Percentiles rank a stretch among this genome's conserved stretches.
phyloP scores from a whole-genome alignment of 306 rosid genomes.

The Inga laurina region DNA sequence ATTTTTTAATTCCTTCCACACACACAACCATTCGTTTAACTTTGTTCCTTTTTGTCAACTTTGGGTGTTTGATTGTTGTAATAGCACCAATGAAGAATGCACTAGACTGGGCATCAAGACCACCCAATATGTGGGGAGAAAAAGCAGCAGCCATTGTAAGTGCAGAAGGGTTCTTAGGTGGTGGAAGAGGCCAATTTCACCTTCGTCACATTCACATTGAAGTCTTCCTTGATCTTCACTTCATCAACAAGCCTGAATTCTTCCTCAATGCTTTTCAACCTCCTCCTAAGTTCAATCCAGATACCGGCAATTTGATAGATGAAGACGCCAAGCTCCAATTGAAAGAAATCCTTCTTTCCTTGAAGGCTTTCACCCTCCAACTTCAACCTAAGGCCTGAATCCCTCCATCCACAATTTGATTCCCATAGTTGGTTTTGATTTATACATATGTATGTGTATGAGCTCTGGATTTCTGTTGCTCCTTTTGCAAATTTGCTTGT shows the following conservation, averaged over 20 bases:
- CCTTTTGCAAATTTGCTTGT: background rate
- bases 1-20: background rate
- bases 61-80: background rate
- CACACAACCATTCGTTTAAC: background rate
- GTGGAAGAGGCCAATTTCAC: slow-evolving; percentile 58
- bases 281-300: slow-evolving; percentile 48
- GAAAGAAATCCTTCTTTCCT: slow-evolving; percentile 45
- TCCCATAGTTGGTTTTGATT: no score
- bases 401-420: background rate
- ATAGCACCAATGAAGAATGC: slow-evolving; percentile 69
- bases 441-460: background rate
- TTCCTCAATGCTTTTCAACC: slow-evolving; percentile 49
- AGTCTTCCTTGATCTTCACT: slow-evolving; percentile 61
- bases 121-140: slow-evolving; percentile 66
- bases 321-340: slow-evolving; percentile 28
- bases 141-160: slow-evolving; percentile 32
- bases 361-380: slow-evolving; percentile 43
- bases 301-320: slow-evolving; percentile 53
- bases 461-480: background rate
- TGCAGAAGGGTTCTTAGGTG: slow-evolving; percentile 52
- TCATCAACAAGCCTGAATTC: slow-evolving; percentile 69
- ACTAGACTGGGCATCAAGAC: slow-evolving; percentile 65
- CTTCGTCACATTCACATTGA: slow-evolving; percentile 67
- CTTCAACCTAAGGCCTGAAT: slow-evolving; percentile 30
- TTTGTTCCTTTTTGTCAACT: background rate